Evolutionary conservation across 192 early-diverging fungal species (phyloP), one percentile per base, ranked within the genome.

Genomic region (Pilaira anomala): DNA sequence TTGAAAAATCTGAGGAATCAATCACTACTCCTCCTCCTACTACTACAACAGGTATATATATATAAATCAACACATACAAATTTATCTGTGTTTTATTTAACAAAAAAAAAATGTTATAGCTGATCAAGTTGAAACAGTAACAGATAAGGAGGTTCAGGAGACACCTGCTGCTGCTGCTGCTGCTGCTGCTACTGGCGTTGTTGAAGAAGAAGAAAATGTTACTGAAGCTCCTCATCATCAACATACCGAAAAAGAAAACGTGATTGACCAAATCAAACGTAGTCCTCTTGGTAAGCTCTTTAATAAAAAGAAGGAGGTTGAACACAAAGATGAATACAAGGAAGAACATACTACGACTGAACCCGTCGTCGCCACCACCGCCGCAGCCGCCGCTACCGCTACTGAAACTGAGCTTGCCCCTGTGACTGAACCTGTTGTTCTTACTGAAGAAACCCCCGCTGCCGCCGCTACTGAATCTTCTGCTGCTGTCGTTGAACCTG

Each of bases 261-360:
- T 69, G 7, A 30, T 69, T 19, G 60, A 54, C n/a, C 67, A 69
- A 21, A 49, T 69, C 39, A 69, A 69, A 36, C 60, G 61, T 28
- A 25, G 41, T 26, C 61, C 67, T 21, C 41, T 66, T 48, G 64
- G 36, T 40, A 69, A 69, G 40, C 41, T 53, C 18, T 69, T 69
- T 48, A 28, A 40, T 0, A 54, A 69, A 51, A 69, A 69, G 53
- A 48, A 40, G 25, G 49, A 61, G 6, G 30, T 36, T 56, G 21
- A 50, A 18, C 30, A 48, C 22, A 39, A 29, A 12, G 59, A 51
- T 9, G 36, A 60, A 13, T 28, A 21, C 36, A 25, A 48, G 14
- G 53, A 54, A 12, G 14, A n/a, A 39, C 3, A 26, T 33, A 26
- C 19, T 2, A 3, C 49, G 25, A 41, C 48, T 13, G 60, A 61